A percentile compares a stretch with the other conserved stretches of the same genome.
Evolutionary conservation across 192 early-diverging fungal species (phyloP).

Genomic region (Spizellomyces sp.): DNA sequence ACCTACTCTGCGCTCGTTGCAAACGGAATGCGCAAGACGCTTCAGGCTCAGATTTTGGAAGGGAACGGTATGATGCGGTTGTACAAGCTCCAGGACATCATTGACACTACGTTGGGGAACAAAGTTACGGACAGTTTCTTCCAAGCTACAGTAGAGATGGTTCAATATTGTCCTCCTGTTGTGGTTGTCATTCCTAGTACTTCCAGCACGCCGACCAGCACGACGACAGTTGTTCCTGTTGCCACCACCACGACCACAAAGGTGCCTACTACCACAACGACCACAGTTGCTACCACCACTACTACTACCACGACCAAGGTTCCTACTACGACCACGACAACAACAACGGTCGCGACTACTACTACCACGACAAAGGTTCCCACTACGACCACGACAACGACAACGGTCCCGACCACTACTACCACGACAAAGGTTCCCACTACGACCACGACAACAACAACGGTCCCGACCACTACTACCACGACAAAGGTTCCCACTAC

Average conservation of each 20-base stretch:
- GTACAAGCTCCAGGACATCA: conserved; percentile 39
- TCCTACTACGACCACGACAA: not conserved
- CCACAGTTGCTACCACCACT: not conserved
- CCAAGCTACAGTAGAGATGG: conserved; percentile 30
- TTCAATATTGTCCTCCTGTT: conserved; percentile 33
- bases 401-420: not conserved
- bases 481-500: not conserved
- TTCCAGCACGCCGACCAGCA: conserved; percentile 17
- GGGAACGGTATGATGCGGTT: conserved; percentile 35
- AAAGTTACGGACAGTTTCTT: conserved; percentile 31
- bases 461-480: conserved; percentile 10
- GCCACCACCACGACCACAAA: conserved; percentile 31
- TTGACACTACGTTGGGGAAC: conserved; percentile 32
- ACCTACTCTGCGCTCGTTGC: conserved; percentile 27
- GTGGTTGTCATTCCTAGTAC: not conserved
- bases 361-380: conserved; percentile 10
- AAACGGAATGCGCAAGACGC: conserved; percentile 20
- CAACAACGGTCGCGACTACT: not conserved
- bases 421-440: conserved; percentile 21
- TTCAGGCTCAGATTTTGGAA: conserved; percentile 39
- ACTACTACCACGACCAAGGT: not conserved
- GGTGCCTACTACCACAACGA: conserved; percentile 26
- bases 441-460: conserved; percentile 20
- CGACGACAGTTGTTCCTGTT: not conserved
- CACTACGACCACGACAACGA: conserved; percentile 19